Conservation (phyloP, 352 stramenopile species). For the Phytophthora aleatoria region DNA sequence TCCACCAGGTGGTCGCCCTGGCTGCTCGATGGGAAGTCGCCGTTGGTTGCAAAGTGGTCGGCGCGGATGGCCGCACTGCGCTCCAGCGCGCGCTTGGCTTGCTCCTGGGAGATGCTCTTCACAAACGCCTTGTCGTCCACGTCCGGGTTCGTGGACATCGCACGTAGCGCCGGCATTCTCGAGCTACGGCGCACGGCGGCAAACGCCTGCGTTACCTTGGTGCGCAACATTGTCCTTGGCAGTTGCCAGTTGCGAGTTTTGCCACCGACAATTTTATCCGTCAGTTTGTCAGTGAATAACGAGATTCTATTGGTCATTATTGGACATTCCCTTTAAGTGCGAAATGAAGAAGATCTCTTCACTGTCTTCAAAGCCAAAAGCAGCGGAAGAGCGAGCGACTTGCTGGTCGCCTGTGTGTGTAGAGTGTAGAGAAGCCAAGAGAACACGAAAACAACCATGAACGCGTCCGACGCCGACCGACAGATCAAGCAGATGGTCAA, state of each 20-base stretch:
- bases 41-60: conserved; percentile 47
- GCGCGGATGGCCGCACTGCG: conserved; percentile 64
- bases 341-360: conserved; percentile 24
- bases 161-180: conserved; percentile 13
- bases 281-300: not conserved
- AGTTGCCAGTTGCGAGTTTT: not conserved
- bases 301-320: conserved; percentile 12
- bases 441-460: conserved; percentile 58
- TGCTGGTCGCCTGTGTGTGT: not conserved
- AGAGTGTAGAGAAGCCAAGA: not conserved
- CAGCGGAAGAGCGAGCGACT: not conserved
- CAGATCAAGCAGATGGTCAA: conserved; percentile 98
- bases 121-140: conserved; percentile 60
- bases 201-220: not conserved
- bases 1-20: conserved; percentile 60
- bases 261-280: too few species aligned
- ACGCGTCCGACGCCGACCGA: conserved; percentile 81
- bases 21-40: conserved; percentile 51
- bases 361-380: conserved; percentile 22
- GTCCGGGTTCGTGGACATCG: conserved; percentile 42
- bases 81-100: conserved; percentile 53
- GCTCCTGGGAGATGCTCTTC: conserved; percentile 52
- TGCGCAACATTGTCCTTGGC: conserved; percentile 13
- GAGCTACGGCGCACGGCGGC: conserved; percentile 1
- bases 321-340: conserved; percentile 10